Percentiles rank a stretch among this genome's conserved stretches.
Evolutionary conservation across 202 grass and related monocot genomes (phyloP).

Genomic region (Saccharum hybrid): DNA sequence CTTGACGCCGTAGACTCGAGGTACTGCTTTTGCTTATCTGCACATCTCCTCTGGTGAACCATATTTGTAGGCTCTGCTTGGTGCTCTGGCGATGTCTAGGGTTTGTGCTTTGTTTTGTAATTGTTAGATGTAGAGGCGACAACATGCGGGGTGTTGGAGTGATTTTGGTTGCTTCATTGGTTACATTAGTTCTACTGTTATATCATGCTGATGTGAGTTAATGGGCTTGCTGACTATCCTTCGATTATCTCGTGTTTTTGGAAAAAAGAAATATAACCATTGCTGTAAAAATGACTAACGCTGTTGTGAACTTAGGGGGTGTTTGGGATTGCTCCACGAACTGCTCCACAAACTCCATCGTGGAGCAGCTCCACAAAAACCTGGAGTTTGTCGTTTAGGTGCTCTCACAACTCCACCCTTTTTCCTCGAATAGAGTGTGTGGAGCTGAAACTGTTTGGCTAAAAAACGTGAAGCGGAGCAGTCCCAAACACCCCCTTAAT

Average conservation of each 20-base stretch:
- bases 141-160: background rate
- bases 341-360: too few relatives aligned
- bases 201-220: constrained; percentile 4
- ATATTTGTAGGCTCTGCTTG: background rate
- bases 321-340: too few relatives aligned
- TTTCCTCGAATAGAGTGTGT: too few relatives aligned
- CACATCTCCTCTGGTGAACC: background rate
- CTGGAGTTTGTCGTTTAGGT: too few relatives aligned
- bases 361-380: too few relatives aligned
- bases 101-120: background rate
- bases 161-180: constrained; percentile 10
- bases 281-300: background rate
- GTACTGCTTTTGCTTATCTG: constrained; percentile 36
- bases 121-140: background rate
- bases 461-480: too few relatives aligned
- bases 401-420: too few relatives aligned
- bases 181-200: background rate
- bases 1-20: constrained; percentile 53
- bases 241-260: background rate
- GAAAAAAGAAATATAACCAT: background rate
- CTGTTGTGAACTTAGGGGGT: background rate
- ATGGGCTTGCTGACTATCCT: background rate
- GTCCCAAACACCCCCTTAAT: background rate
- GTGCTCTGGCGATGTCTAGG: background rate
- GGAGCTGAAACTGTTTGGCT: too few relatives aligned